Conservation (phyloP, 768 basidiomycete genomes). For the Rhizopogon vinicolor region DNA sequence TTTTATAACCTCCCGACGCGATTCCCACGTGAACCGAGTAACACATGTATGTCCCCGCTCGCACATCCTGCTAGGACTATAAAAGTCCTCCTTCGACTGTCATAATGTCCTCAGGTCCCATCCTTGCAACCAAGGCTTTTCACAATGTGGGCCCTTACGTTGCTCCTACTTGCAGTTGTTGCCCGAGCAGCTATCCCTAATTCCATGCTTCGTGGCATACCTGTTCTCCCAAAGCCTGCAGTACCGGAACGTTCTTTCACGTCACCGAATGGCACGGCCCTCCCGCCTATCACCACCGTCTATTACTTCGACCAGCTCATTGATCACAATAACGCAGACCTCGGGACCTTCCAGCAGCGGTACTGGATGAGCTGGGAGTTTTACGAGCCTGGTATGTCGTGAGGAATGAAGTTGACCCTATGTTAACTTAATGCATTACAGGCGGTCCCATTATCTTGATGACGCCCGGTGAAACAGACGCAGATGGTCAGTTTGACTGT, state of each 20-base stretch:
- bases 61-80: too few relatives aligned
- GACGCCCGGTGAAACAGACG: slow-evolving; percentile 65
- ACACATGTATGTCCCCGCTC: too few relatives aligned
- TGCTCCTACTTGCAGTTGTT: too few relatives aligned
- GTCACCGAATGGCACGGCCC: slow-evolving; percentile 17
- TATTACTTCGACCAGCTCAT: slow-evolving; percentile 28
- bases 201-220: slow-evolving; percentile 15
- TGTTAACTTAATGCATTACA: not conserved
- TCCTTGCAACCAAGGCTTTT: too few relatives aligned
- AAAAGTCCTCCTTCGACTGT: too few relatives aligned
- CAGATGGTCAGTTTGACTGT: slow-evolving; percentile 28
- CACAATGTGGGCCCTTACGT: too few relatives aligned
- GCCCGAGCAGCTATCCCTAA: slow-evolving; percentile 10
- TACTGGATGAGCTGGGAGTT: slow-evolving; percentile 69
- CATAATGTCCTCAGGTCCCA: too few relatives aligned
- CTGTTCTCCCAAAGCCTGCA: slow-evolving; percentile 10
- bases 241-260: slow-evolving; percentile 6
- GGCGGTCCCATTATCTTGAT: slow-evolving; percentile 21
- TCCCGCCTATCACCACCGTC: slow-evolving; percentile 20
- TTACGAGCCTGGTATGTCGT: slow-evolving; percentile 44
- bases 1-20: too few relatives aligned
- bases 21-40: too few relatives aligned
- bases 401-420: too few relatives aligned
- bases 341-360: slow-evolving; percentile 72
- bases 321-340: slow-evolving; percentile 47